Evolutionary conservation across 2,329 filamentous ascomycete species (phyloP), one percentile per base, ranked within the genome.

Genomic region (Eutypa lata): DNA sequence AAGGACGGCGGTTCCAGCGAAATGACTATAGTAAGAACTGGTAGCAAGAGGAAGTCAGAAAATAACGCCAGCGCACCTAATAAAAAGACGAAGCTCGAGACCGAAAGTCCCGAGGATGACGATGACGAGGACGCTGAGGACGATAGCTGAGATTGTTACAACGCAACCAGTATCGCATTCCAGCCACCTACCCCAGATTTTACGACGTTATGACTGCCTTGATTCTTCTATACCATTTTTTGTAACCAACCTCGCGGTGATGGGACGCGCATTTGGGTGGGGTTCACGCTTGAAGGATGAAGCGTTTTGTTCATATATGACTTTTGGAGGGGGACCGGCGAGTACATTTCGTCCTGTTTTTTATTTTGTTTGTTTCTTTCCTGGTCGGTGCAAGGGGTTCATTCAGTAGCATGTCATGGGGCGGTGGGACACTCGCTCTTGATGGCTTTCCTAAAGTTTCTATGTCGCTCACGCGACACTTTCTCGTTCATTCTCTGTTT

Each of bases 31-130:
- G 54, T 58, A 43, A 71, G 69, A 56, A 62, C 75, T 10, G 79
- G 79, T 51, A 77, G 75, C 33, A 87, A 87, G 72, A 77, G 84
- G 62, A 87, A 86, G 69, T 82, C 83, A 7, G 80, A 83, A 53
- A 72, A 73, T 28, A 73, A 72, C 51, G 72, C 72, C 16, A 68
- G 67, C 19, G 72, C 73, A 31, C 72, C 80, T 28, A 79, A 76
- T 62, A 87, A 87, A 69, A 80, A 79, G 66, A 56, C 68, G 7
- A 81, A 80, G 63, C 66, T 66, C 4, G 69, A 67, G 24, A 66
- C 70, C n/a, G 68, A 71, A 50, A 75, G 70, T 35, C 70, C 71
- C 18, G 72, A 75, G n/a, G 73, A 74, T 4, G 73, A 75, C 13
- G 74, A 74, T n/a, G 74, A 76, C 38, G 74, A 76, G 33, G 69